phyloP scores from a whole-genome alignment of 495 filamentous ascomycete genomes.

The Penicillium subrubescens region DNA sequence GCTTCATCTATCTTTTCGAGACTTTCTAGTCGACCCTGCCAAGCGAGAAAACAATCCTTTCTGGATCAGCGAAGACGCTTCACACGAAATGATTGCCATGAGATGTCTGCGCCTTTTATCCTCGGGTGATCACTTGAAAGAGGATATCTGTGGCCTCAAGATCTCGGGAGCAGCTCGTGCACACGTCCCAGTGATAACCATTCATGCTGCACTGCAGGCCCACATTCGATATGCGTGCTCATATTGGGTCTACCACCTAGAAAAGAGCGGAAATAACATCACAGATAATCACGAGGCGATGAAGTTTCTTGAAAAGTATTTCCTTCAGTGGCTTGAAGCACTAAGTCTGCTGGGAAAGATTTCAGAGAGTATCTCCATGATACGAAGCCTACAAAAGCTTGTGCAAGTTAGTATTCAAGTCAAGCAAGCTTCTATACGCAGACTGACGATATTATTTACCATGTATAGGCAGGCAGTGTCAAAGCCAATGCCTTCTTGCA shows the following conservation, averaged over 20 bases:
- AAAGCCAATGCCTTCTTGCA: neutral
- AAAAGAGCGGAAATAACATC: neutral
- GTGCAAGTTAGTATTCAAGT: neutral
- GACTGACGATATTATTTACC: neutral
- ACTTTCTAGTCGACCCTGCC: slow-evolving; percentile 12
- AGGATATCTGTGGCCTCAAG: neutral
- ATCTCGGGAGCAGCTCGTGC: neutral
- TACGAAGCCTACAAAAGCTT: neutral
- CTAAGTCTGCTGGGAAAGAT: slow-evolving; percentile 20
- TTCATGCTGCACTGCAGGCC: neutral
- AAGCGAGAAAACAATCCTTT: slow-evolving; percentile 17
- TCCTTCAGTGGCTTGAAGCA: slow-evolving; percentile 35
- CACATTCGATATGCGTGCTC: neutral
- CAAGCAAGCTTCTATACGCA: neutral
- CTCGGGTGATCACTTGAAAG: neutral
- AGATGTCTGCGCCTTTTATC: slow-evolving; percentile 26
- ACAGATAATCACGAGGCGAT: slow-evolving; percentile 13
- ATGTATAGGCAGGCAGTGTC: neutral
- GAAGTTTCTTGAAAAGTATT: slow-evolving; percentile 24
- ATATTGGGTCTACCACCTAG: slow-evolving; percentile 6
- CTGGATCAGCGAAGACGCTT: slow-evolving; percentile 10
- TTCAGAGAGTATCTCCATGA: slow-evolving; percentile 2
- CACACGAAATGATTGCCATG: slow-evolving; percentile 4
- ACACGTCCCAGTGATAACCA: neutral
- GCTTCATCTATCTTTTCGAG: slow-evolving; percentile 15